Base-by-base conservation (phyloP, 163 green algal genomes). In the Prototheca cutis region DNA sequence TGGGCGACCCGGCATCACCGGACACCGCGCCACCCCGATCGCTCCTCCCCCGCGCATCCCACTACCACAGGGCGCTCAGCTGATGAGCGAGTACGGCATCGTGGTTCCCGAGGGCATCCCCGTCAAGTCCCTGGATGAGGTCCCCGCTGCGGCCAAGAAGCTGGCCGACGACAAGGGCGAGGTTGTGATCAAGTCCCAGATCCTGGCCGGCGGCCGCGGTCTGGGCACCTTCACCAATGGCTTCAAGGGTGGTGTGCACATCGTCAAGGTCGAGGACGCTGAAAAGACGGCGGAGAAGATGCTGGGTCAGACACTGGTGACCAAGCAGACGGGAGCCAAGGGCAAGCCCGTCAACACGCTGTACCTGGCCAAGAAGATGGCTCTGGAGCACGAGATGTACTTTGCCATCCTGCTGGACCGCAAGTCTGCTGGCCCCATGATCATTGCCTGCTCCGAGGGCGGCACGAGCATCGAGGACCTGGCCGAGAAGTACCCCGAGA, bases 331-430 rank as follows among this genome's bases (percentile, higher is more conserved):
- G 24, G 83, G 78, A 4, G 40, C 67, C 27, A 79, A 74, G 39
- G 93, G 93, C 48, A 98, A 98, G 75, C 93, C 91, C 3, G 91
- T 99, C n/a, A 96, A 96, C 80, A 93, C 83, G 34, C 70, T 99
- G 55, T 90, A 89, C 54, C 66, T 99, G 2, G 90, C 87, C 13
- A 67, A 81, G 32, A 97, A 95, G 71, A 91, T 98, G 85, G 58
- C 79, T 42, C 62, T 96, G 28, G 68, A 70, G 36, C 86, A 88
- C 3, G 92, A 98, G 76, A 97, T 97, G 90, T 98, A 98, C 75
- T 95, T 98, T 79, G 91, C 90, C n/a, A 93, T 98, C 60, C 70
- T 95, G 52, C 74, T 98, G n/a, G 92, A 98, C 78, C 72, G 93
- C 21, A 74, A 74, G 34, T 85, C 70, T 2, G 76, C 84, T 27